phyloP scores from a whole-genome alignment of 2,329 filamentous ascomycete species.

The Botryotinia narcissicola region DNA sequence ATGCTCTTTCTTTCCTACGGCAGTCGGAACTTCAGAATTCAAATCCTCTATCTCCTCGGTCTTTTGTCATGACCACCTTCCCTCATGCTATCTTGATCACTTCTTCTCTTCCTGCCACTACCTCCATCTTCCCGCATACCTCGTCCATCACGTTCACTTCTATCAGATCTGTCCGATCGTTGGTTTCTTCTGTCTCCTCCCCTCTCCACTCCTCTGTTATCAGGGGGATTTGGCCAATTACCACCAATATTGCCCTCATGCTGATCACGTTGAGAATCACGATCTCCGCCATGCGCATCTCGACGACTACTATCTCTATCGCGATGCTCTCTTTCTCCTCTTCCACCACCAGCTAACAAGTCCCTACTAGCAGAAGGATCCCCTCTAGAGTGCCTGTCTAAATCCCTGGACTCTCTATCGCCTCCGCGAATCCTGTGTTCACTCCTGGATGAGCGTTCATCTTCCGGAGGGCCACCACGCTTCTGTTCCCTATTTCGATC shows the following conservation, averaged over 20 bases:
- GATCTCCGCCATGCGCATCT: slow-evolving; percentile 21
- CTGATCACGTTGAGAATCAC: slow-evolving; percentile 8
- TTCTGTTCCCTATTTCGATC: slow-evolving; percentile 36
- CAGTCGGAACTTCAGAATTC: slow-evolving; percentile 5
- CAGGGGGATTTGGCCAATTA: slow-evolving; percentile 11
- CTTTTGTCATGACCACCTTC: slow-evolving; percentile 39
- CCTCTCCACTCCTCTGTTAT: slow-evolving; percentile 26
- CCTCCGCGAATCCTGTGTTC: slow-evolving; percentile 35
- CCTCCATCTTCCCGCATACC: slow-evolving; percentile 29
- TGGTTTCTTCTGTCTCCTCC: slow-evolving; percentile 27
- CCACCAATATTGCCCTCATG: slow-evolving; percentile 8
- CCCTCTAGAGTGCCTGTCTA: slow-evolving; percentile 10
- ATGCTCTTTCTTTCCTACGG: not conserved
- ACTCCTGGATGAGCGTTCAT: slow-evolving; percentile 31
- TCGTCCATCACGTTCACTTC: slow-evolving; percentile 32
- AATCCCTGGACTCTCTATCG: slow-evolving; percentile 27
- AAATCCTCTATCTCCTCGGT: slow-evolving; percentile 28
- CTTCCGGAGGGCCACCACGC: slow-evolving; percentile 29
- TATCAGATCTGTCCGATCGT: slow-evolving; percentile 22
- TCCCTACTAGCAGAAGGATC: slow-evolving; percentile 22
- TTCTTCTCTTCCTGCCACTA: slow-evolving; percentile 35
- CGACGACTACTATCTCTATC: slow-evolving; percentile 26
- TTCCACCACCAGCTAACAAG: slow-evolving; percentile 27
- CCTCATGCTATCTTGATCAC: slow-evolving; percentile 34
- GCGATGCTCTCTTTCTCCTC: slow-evolving; percentile 23